Percentiles rank a stretch among this genome's conserved stretches.
Conservation (phyloP, 2,329 filamentous ascomycete species). For the Aspergillus tubingensis region DNA sequence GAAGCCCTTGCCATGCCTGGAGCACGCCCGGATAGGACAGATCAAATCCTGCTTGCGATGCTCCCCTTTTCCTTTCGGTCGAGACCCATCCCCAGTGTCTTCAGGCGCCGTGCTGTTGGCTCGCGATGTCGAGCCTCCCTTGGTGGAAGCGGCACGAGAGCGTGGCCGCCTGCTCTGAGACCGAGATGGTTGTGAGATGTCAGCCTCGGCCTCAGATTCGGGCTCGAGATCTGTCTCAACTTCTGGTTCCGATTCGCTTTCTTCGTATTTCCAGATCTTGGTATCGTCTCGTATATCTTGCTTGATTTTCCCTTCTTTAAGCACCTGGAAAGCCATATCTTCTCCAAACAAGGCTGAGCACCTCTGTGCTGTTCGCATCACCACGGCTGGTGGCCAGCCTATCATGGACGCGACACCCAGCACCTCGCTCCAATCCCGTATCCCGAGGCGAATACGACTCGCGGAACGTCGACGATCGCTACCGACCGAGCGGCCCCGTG, state of each 20-base stretch:
- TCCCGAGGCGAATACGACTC: conserved; percentile 27
- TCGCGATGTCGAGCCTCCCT: conserved; percentile 16
- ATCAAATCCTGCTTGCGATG: conserved; percentile 32
- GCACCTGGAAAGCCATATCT: conserved; percentile 64
- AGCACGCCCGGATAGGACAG: conserved; percentile 35
- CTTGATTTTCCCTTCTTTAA: conserved; percentile 47
- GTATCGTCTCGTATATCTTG: conserved; percentile 20
- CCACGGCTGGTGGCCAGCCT: conserved; percentile 65
- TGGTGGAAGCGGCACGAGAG: conserved; percentile 15
- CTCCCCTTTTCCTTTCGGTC: conserved; percentile 25
- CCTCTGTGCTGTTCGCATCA: conserved; percentile 70
- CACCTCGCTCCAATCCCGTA: conserved; percentile 83
- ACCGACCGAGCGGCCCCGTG: conserved; percentile 19
- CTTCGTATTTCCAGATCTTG: conserved; percentile 31
- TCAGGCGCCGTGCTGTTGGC: conserved; percentile 15
- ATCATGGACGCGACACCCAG: conserved; percentile 74
- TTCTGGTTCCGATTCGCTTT: conserved; percentile 32
- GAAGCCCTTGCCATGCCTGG: conserved; percentile 35
- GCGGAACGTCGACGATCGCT: conserved; percentile 14
- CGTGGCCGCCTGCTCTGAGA: conserved; percentile 2
- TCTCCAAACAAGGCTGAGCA: conserved; percentile 76
- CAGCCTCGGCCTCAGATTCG: neutral
- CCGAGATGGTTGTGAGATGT: conserved; percentile 7
- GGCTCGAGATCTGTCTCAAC: neutral
- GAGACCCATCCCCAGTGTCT: neutral